Conservation (phyloP, 2,329 filamentous ascomycete genomes). For the Ceratocystis cubensis region DNA sequence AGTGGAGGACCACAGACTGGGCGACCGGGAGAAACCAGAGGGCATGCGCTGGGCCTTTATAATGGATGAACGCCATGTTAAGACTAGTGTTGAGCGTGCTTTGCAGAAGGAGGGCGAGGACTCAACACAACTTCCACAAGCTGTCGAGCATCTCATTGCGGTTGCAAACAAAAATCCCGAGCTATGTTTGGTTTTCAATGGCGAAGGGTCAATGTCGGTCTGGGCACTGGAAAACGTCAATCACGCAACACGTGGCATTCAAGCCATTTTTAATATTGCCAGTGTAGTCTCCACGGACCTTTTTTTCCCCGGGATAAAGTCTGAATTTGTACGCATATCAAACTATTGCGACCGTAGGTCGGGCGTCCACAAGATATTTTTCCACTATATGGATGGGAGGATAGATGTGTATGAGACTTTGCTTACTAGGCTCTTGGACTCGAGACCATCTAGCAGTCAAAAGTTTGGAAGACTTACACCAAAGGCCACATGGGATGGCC, state of each 20-base stretch:
- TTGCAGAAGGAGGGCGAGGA: constrained; percentile 38
- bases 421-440: constrained; percentile 70
- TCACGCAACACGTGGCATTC: constrained; percentile 50
- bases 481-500: constrained; percentile 67
- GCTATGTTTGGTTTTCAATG: constrained; percentile 74
- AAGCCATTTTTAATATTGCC: constrained; percentile 73
- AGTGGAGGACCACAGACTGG: constrained; percentile 38
- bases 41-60: constrained; percentile 58
- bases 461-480: constrained; percentile 48
- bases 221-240: constrained; percentile 87
- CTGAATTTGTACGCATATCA: constrained; percentile 12
- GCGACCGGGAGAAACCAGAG: constrained; percentile 25
- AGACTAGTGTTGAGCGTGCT: constrained; percentile 61
- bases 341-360: constrained; percentile 10
- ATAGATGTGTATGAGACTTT: constrained; percentile 71
- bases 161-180: constrained; percentile 77
- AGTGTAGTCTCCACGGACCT: constrained; percentile 53
- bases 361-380: constrained; percentile 41
- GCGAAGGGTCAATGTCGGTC: constrained; percentile 73
- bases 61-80: constrained; percentile 70
- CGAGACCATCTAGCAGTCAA: constrained; percentile 34
- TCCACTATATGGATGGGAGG: constrained; percentile 75
- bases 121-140: constrained; percentile 27
- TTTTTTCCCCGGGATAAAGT: constrained; percentile 31
- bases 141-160: constrained; percentile 72